Evolutionary conservation across 75 land plant species (phyloP), one percentile per base, ranked within the genome.

Genomic region (Pinus taeda): DNA sequence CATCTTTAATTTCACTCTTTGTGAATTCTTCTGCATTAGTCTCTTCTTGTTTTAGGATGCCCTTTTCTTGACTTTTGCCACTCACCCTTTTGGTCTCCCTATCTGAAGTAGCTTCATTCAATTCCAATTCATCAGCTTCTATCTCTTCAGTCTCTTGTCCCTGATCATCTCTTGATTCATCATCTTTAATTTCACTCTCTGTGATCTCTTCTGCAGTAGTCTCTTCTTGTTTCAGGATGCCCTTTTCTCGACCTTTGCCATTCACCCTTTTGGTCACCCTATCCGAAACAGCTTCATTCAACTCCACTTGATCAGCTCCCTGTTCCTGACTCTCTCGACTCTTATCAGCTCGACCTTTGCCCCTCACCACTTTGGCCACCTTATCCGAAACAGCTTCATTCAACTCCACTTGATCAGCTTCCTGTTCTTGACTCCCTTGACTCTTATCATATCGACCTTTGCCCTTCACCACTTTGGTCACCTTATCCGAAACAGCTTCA

Each of bases 221-320:
- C 53, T 69, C 71, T 2, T n/a, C 13, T 69, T n/a, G 53, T 18
- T 69, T 69, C 42, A 9, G 13, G 53, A 73, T 9, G 20, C 62
- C 62, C 22, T 7, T 60, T 18, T 20, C 62, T 60, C 62, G 22
- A 3, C 62, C n/a, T 60, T 60, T 20, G 11, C 20, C 13, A 12
- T 73, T 73, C 55, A 11, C 33, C 59, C 20, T 56, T 53, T 26
- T 73, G 58, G 30, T 73, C 58, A 56, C 14, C 17, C 24, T 73
- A 26, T 73, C 33, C 26, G 74, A 73, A 56, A 73, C 13, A 73
- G 58, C 24, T 73, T 24, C 57, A 73, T 73, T 22, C 58, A 73
- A 73, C 26, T 56, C 14, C 9, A 8, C 24, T 69, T 69, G 53
- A 36, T 69, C 71, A 42, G 33, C 49, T 69, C 42, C 71, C 8